These are phyloP conservation scores for Chlamydomonas sp. DNA, from an alignment of 139 green algal species.

Conservation along the genomic window DNA sequence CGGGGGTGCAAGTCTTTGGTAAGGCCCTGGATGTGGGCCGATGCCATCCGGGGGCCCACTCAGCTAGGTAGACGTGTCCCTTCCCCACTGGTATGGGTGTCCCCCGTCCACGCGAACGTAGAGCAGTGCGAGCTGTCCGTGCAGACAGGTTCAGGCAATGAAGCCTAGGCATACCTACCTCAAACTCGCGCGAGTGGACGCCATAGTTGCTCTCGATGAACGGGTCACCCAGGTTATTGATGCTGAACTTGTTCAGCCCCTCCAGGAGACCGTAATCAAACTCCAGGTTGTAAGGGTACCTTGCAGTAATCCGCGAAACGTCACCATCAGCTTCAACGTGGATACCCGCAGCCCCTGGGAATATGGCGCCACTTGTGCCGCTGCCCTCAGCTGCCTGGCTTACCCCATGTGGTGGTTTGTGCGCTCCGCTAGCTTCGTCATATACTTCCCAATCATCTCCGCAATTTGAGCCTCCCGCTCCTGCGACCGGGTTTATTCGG, in stretches of 20 bases:
- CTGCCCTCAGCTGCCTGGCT: slow-evolving; percentile 4
- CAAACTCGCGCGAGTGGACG: slow-evolving; percentile 90
- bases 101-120: too few species aligned
- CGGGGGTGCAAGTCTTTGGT: not conserved
- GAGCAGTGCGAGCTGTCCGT: too few species aligned
- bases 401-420: slow-evolving; percentile 90
- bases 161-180: slow-evolving; percentile 57
- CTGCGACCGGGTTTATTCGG: slow-evolving; percentile 49
- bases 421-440: slow-evolving; percentile 78
- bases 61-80: too few species aligned
- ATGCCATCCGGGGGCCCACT: too few species aligned
- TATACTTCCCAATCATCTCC: slow-evolving; percentile 84
- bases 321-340: too few species aligned
- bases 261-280: slow-evolving; percentile 96
- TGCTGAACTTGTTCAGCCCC: slow-evolving; percentile 89
- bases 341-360: not conserved
- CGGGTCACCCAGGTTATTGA: slow-evolving; percentile 98
- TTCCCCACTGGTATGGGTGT: too few species aligned
- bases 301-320: slow-evolving; percentile 8
- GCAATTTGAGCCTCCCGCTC: slow-evolving; percentile 70
- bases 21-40: not conserved
- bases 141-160: too few species aligned
- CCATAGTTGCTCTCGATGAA: slow-evolving; percentile 99
- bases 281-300: slow-evolving; percentile 99
- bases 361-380: not conserved